These are phyloP conservation scores for Penicillium capsulatum DNA, from an alignment of 2,329 filamentous ascomycete species.

Conservation along the genomic window DNA sequence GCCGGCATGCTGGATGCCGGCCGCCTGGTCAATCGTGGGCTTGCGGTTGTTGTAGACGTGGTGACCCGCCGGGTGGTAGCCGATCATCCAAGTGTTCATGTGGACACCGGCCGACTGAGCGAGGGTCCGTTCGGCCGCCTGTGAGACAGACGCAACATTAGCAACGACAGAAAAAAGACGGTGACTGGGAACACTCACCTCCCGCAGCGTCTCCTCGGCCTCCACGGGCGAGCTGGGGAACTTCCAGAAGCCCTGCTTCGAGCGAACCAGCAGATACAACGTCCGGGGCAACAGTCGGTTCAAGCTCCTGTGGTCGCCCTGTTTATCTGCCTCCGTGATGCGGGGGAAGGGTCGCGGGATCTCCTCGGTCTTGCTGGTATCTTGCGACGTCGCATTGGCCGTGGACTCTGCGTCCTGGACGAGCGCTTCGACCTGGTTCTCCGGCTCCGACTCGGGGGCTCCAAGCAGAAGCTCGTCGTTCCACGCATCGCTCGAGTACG, in stretches of 20 bases:
- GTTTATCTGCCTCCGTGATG: constrained; percentile 71
- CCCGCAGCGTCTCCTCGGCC: constrained; percentile 71
- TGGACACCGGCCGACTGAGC: constrained; percentile 75
- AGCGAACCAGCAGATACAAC: constrained; percentile 80
- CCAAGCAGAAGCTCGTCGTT: constrained; percentile 85
- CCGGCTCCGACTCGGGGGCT: constrained; percentile 61
- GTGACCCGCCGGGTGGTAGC: constrained; percentile 83
- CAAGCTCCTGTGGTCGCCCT: constrained; percentile 70
- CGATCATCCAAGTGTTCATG: constrained; percentile 99
- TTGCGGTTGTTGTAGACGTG: constrained; percentile 56
- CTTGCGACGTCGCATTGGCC: constrained; percentile 37
- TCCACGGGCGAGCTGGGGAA: constrained; percentile 72
- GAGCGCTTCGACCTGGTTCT: constrained; percentile 63
- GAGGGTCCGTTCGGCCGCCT: constrained; percentile 80
- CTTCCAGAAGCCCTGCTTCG: constrained; percentile 65
- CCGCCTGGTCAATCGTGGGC: constrained; percentile 43
- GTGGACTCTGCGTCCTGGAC: constrained; percentile 67
- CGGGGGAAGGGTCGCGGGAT: constrained; percentile 68
- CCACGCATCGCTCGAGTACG: constrained; percentile 71
- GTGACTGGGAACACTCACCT: constrained; percentile 66
- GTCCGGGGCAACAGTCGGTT: constrained; percentile 76
- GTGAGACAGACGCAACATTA: constrained; percentile 7
- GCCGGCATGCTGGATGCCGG: constrained; percentile 50
- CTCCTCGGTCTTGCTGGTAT: constrained; percentile 54
- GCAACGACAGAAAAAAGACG: too few species aligned